Conservation (phyloP, 176 grass and related monocot species). For the Bothriochloa decipiens region DNA sequence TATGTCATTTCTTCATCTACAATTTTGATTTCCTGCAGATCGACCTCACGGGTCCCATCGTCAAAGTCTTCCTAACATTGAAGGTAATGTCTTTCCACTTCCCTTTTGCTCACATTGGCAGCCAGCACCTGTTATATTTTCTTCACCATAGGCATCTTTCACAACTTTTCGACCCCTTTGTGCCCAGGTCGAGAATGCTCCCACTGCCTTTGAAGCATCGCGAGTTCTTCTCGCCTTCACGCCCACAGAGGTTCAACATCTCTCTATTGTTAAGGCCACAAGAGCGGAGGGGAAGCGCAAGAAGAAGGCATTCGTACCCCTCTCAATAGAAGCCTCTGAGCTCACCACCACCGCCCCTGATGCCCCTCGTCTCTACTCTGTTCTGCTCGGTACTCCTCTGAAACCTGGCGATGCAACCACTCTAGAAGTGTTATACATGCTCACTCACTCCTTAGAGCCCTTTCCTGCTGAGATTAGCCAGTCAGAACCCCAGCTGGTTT, state of each 20-base stretch:
- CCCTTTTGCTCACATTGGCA: not conserved
- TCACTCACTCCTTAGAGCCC: constrained; percentile 79
- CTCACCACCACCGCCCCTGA: not conserved
- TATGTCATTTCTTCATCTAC: not conserved
- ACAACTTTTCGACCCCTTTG: not conserved
- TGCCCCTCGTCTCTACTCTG: constrained; percentile 68
- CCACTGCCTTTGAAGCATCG: constrained; percentile 49
- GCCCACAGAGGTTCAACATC: constrained; percentile 61
- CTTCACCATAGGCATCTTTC: not conserved
- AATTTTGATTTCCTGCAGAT: constrained; percentile 59
- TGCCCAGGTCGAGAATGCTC: constrained; percentile 74
- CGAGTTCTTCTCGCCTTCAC: constrained; percentile 75
- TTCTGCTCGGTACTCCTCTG: constrained; percentile 58
- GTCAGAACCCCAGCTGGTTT: constrained; percentile 78
- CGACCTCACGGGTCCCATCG: constrained; percentile 72
- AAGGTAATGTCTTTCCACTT: constrained; percentile 62
- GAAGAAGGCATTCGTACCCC: constrained; percentile 50
- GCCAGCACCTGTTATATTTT: not conserved
- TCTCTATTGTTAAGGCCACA: constrained; percentile 68
- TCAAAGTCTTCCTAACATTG: constrained; percentile 68
- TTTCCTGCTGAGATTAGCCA: constrained; percentile 89
- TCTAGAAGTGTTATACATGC: constrained; percentile 65
- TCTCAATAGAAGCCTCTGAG: constrained; percentile 42
- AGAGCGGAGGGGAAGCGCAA: constrained; percentile 70
- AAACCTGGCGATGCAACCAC: constrained; percentile 55